Evolutionary conservation across 805 yeast species (phyloP).

Genomic region (Wickerhamomyces bisporus): DNA sequence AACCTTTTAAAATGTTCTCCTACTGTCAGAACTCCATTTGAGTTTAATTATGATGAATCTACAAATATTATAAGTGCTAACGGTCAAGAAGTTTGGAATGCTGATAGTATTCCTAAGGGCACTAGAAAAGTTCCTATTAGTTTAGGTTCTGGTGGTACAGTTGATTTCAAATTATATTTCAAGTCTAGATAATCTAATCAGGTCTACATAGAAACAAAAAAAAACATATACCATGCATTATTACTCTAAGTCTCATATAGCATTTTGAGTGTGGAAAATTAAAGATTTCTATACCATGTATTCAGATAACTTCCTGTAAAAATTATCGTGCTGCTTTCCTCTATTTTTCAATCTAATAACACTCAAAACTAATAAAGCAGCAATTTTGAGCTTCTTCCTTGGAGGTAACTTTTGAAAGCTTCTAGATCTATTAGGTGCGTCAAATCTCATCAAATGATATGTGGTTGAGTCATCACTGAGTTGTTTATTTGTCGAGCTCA

Average conservation of each 20-base stretch:
- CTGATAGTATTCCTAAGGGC: slow-evolving; percentile 8
- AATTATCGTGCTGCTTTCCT: no score
- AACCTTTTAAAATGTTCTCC: no score
- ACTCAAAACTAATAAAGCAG: no score
- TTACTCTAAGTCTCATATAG: neutral
- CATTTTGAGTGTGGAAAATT: no score
- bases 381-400: no score
- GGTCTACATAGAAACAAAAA: no score
- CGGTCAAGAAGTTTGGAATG: slow-evolving; percentile 6
- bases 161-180: slow-evolving; percentile 6
- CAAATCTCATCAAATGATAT: neutral
- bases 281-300: neutral
- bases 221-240: neutral
- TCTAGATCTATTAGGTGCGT: neutral
- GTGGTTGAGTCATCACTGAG: slow-evolving; percentile 4
- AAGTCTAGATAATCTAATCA: no score
- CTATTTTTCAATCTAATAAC: no score
- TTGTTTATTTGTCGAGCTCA: neutral
- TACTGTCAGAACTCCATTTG: neutral
- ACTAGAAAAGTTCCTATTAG: slow-evolving; percentile 6
- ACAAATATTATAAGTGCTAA: slow-evolving; percentile 1
- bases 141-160: slow-evolving; percentile 4
- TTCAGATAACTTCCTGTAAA: neutral
- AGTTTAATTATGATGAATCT: slow-evolving; percentile 4
- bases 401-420: no score